A percentile compares a stretch with the other conserved stretches of the same genome.
These are phyloP conservation scores for Eimeria necatrix DNA, from an alignment of 169 alveolate genomes.

Conservation along the genomic window DNA sequence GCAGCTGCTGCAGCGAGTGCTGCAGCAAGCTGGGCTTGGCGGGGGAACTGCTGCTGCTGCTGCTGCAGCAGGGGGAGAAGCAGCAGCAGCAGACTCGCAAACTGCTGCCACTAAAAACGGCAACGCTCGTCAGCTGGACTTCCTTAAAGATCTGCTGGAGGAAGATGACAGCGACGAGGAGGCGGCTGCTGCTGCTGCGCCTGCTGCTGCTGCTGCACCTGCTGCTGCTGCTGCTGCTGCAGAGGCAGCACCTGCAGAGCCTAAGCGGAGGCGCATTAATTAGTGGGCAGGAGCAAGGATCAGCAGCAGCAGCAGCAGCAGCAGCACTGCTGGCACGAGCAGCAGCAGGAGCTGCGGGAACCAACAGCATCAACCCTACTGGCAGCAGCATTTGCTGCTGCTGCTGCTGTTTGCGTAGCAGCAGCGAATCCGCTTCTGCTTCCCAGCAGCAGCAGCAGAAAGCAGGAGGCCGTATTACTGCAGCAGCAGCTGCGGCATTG, in stretches of 20 bases:
- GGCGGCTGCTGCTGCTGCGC: background rate
- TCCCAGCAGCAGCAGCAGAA: too few species aligned
- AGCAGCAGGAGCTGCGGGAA: background rate
- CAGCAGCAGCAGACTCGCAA: background rate
- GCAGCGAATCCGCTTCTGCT: too few species aligned
- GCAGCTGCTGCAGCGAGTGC: background rate
- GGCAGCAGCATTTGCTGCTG: too few species aligned
- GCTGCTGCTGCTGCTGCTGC: background rate
- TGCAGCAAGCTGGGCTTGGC: background rate
- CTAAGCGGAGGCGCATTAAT: background rate
- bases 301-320: background rate
- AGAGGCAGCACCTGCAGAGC: background rate
- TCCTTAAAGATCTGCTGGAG: too few species aligned
- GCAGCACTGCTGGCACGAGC: background rate
- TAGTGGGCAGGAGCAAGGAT: background rate
- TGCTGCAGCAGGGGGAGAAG: background rate
- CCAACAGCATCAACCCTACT: too few species aligned
- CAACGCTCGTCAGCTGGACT: too few species aligned
- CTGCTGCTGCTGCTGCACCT: background rate
- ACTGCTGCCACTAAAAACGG: too few species aligned
- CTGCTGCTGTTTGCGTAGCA: too few species aligned
- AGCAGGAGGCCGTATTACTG: too few species aligned
- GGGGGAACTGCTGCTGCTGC: background rate
- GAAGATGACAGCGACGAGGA: too few species aligned
- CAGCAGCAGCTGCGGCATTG: too few species aligned